Evolutionary conservation across 345 rosid genomes (phyloP), one percentile per base, ranked within the genome.

Genomic region (Eutrema japonicum): DNA sequence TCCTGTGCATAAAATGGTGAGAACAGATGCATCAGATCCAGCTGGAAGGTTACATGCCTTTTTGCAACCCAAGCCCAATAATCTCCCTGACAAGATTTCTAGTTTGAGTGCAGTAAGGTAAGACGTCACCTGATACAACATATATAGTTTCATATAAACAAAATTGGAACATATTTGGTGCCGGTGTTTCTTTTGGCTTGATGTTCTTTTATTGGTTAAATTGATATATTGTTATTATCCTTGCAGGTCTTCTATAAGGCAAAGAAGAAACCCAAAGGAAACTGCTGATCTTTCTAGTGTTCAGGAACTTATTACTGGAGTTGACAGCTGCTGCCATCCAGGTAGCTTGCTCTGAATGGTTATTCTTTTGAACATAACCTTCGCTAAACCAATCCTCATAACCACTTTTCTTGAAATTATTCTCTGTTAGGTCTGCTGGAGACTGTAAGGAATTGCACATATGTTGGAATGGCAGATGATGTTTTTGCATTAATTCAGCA

Each of bases 391-490:
- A 58, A 70, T 52, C 40, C 46, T 54, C 29, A 45, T 7, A 43
- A 22, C 45, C 7, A 32, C 11, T 29, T 36, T 54, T 77, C 42
- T 56, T 27, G 36, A 67, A 16, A 43, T n/a, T 56, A 57, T 80
- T 43, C 12, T 41, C 73, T 74, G 38, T 64, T 67, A 94, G 98
- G 89, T 77, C 76, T 95, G 74, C 84, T 89, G 83, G 97, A 92
- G 54, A 81, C 85, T 68, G 82, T 89, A 22, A 84, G 85, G 65
- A 82, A 88, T 14, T 86, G 97, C 84, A 87, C 95, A 4, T 95
- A 86, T 83, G 83, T 95, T 79, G 99, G 99, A 77, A 92, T 95
- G 99, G 96, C 92, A 35, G 96, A 95, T 83, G 96, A 91, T 78
- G 82, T 79, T 79, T 88, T 85, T 80, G 97, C 96, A 58, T 79